These are phyloP conservation scores for Rosellinia necatrix DNA, from an alignment of 2,329 filamentous ascomycete species.

Conservation along the genomic window DNA sequence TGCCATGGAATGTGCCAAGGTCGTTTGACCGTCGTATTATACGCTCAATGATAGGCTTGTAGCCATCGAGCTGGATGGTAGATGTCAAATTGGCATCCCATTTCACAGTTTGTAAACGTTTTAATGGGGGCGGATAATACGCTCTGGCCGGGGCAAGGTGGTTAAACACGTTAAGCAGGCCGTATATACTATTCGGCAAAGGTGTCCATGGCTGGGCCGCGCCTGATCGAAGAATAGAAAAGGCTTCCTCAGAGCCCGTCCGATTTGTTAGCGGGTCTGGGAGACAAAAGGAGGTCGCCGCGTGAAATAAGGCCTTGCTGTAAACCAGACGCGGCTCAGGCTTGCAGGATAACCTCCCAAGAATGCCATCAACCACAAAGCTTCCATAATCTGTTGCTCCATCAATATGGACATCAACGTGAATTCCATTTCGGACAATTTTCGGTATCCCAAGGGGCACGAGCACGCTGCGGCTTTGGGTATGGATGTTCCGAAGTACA, in stretches of 20 bases:
- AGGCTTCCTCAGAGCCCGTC: constrained; percentile 57
- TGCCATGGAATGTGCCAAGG: constrained; percentile 31
- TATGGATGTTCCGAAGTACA: constrained; percentile 54
- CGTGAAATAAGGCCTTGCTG: constrained; percentile 22
- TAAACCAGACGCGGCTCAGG: constrained; percentile 22
- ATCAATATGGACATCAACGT: constrained; percentile 15
- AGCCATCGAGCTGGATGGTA: constrained; percentile 47
- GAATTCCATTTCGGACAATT: constrained; percentile 36
- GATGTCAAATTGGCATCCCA: constrained; percentile 45
- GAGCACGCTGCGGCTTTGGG: constrained; percentile 54
- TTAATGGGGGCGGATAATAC: constrained; percentile 45
- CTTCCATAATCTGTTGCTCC: constrained; percentile 1
- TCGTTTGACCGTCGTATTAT: constrained; percentile 41
- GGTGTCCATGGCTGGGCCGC: constrained; percentile 55
- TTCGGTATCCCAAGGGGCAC: constrained; percentile 52
- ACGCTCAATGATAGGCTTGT: constrained; percentile 35
- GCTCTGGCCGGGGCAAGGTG: constrained; percentile 39
- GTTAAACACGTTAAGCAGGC: constrained; percentile 30
- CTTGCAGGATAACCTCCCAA: constrained; percentile 19
- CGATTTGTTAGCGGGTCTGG: constrained; percentile 13
- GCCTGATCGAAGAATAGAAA: constrained; percentile 55
- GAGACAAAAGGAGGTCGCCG: constrained; percentile 22
- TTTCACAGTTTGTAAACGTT: constrained; percentile 41
- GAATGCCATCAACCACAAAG: constrained; percentile 14
- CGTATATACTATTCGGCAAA: constrained; percentile 8